Base-by-base conservation (phyloP, 148 eudicot species). In the Cornus controversa region DNA sequence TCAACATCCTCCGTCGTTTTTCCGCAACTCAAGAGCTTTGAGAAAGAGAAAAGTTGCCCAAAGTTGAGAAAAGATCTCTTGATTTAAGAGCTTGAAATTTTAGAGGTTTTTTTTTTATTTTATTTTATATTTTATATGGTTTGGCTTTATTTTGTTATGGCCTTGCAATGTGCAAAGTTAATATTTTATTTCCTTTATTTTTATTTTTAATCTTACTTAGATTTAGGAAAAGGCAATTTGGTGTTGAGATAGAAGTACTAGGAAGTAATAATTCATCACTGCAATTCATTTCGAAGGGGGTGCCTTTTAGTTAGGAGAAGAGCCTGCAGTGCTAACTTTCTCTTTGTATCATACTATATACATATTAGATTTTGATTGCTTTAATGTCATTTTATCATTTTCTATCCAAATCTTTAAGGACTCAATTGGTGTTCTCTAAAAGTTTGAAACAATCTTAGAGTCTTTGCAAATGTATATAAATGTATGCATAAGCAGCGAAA, bases 1-100 rank as follows among this genome's bases (percentile, higher is more conserved):
- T 82, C 78, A 0, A 70, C 83, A n/a, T 71, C 83, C 5, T 18
- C 75, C 0, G 20, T 73, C 26, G 2, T 20, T 23, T 15, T 9
- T 67, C 80, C 60, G 20, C 71, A 66, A 1, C 4, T 64, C 2
- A 77, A 80, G 27, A 81, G 75, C 40, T 16, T 15, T 13, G 66
- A 57, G 9, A 71, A 81, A 18, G 84, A 84, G 9, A 76, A 71
- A 62, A 70, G 11, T 75, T 58, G 74, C 50, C 36, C 76, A 5
- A 84, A 84, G 47, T 66, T 75, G 11, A 25, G 28, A 34, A 73
- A 70, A 31, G 82, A 78, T 75, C 77, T 75, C 26, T 45, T 84
- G 66, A 72, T 84, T 71, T 84, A 71, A 75, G 68, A 29, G 67
- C 10, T 31, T 31, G 11, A 26, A 26, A 34, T 40, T 40, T 40